These are phyloP conservation scores for Clitopilus passeckerianus DNA, from an alignment of 768 basidiomycete genomes.

Conservation along the genomic window DNA sequence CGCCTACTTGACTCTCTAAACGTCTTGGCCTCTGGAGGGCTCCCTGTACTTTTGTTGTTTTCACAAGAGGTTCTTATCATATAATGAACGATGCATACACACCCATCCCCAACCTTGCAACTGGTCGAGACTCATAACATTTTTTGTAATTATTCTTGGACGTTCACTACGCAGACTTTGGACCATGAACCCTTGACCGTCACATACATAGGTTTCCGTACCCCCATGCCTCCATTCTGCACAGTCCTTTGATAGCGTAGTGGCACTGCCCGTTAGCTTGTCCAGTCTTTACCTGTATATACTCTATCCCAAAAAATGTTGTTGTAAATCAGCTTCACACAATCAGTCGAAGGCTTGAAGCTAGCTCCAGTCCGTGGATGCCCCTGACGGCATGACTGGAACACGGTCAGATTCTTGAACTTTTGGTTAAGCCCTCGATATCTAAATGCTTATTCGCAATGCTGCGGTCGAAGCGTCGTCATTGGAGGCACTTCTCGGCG, in stretches of 20 bases:
- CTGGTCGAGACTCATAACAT: not conserved
- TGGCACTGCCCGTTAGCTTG: slow-evolving; percentile 18
- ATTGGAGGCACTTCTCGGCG: too few relatives aligned
- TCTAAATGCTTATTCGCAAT: too few relatives aligned
- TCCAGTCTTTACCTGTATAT: slow-evolving; percentile 19
- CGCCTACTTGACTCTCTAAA: slow-evolving; percentile 38
- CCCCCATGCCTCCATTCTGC: not conserved
- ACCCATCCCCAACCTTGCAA: not conserved
- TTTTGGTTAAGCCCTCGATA: too few relatives aligned
- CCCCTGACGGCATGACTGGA: too few relatives aligned
- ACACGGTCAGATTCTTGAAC: too few relatives aligned
- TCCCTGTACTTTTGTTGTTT: not conserved
- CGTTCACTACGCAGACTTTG: not conserved
- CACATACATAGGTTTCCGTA: not conserved
- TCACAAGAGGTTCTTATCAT: not conserved
- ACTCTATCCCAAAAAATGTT: slow-evolving; percentile 2
- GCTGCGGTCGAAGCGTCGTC: too few relatives aligned
- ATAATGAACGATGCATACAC: not conserved
- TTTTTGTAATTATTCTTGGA: not conserved
- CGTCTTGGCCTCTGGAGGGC: not conserved
- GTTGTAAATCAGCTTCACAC: not conserved
- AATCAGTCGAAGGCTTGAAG: not conserved
- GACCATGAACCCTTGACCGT: not conserved
- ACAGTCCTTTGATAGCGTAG: slow-evolving; percentile 13
- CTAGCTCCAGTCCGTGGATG: not conserved